These are phyloP conservation scores for Ogataea trehaloabstinens DNA, from an alignment of 805 yeast genomes.

Conservation along the genomic window DNA sequence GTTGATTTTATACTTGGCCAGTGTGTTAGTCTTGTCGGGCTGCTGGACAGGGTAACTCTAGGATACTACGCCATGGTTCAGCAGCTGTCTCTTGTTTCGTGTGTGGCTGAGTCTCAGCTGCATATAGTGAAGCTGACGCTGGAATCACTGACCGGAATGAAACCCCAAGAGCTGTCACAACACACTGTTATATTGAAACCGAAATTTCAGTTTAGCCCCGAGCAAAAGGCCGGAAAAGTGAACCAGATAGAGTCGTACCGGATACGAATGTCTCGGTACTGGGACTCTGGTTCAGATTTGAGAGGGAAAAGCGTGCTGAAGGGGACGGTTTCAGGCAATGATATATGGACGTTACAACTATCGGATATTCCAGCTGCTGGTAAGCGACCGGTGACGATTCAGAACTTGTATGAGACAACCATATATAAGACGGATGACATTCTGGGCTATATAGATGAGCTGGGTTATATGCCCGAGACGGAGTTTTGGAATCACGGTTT, in stretches of 20 bases:
- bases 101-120: slow-evolving; percentile 41
- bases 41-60: too few relatives aligned
- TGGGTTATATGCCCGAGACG: slow-evolving; percentile 68
- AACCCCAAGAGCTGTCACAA: slow-evolving; percentile 43
- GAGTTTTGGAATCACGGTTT: slow-evolving; percentile 63
- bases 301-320: slow-evolving; percentile 18
- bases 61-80: slow-evolving; percentile 58
- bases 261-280: slow-evolving; percentile 47
- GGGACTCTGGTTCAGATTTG: slow-evolving; percentile 30
- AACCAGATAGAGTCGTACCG: slow-evolving; percentile 56
- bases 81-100: slow-evolving; percentile 48
- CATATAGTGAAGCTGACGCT: slow-evolving; percentile 46
- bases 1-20: too few relatives aligned
- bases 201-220: slow-evolving; percentile 49
- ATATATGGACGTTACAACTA: slow-evolving; percentile 61
- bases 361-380: slow-evolving; percentile 80
- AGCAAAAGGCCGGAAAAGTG: slow-evolving; percentile 52
- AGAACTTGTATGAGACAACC: slow-evolving; percentile 64
- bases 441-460: slow-evolving; percentile 46
- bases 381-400: slow-evolving; percentile 57
- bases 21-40: too few relatives aligned
- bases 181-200: slow-evolving; percentile 53
- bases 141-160: slow-evolving; percentile 50
- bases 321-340: slow-evolving; percentile 20
- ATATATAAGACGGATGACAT: slow-evolving; percentile 48